A percentile compares a stretch with the other conserved stretches of the same genome.
These are phyloP conservation scores for Cryomyces antarcticus DNA, from an alignment of 495 filamentous ascomycete genomes.

Conservation along the genomic window DNA sequence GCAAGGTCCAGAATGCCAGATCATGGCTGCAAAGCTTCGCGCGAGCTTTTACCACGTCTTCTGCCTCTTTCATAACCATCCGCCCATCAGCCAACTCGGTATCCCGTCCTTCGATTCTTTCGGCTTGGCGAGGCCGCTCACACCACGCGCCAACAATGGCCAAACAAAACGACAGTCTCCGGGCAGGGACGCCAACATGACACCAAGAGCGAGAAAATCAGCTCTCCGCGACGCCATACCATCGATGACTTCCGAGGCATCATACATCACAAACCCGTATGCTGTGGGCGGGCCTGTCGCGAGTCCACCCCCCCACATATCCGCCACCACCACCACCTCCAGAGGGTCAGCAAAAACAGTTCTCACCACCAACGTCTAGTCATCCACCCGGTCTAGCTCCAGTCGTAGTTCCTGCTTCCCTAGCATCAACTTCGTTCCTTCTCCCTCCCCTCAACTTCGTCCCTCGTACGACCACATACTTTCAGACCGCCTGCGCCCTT, in stretches of 20 bases:
- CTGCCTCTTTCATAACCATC: constrained; percentile 81
- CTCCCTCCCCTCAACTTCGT: constrained; percentile 68
- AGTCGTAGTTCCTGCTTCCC: constrained; percentile 5
- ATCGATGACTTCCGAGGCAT: constrained; percentile 21
- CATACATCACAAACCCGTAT: constrained; percentile 23
- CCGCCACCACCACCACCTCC: constrained; percentile 23
- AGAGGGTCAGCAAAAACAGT: too few species aligned
- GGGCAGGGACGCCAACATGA: too few species aligned
- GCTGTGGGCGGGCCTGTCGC: constrained; percentile 10
- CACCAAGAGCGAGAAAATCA: too few species aligned
- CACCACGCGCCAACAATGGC: constrained; percentile 1
- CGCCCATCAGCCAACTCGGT: constrained; percentile 29
- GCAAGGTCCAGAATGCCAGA: constrained; percentile 30
- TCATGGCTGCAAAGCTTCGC: constrained; percentile 75
- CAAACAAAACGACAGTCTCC: too few species aligned
- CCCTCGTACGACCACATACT: constrained; percentile 57
- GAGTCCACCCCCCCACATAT: constrained; percentile 5
- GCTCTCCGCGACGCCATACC: constrained; percentile 21
- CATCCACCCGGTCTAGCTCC: constrained; percentile 15
- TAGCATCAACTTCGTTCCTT: constrained; percentile 36
- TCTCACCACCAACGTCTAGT: constrained; percentile 12
- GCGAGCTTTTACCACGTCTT: constrained; percentile 94
- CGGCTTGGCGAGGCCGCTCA: too few species aligned
- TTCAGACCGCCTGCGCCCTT: constrained; percentile 54
- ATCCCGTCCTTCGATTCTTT: too few species aligned